phyloP scores from a whole-genome alignment of 371 early-diverging fungal genomes.

The Entomophthora muscae region DNA sequence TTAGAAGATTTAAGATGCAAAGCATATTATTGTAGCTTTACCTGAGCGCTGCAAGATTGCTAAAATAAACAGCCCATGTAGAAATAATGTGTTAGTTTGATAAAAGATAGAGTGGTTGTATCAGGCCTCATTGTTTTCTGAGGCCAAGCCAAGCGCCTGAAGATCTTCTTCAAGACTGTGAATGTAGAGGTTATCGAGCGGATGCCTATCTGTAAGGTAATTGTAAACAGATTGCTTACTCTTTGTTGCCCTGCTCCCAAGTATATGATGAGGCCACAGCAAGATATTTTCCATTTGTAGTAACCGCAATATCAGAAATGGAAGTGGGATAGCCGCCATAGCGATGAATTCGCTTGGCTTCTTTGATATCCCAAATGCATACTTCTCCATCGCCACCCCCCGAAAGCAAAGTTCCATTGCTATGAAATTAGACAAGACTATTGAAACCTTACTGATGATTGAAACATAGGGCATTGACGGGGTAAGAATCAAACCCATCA shows the following conservation, averaged over 20 bases:
- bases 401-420: constrained; percentile 85
- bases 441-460: background rate
- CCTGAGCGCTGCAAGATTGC: too few species aligned
- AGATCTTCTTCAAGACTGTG: constrained; percentile 32
- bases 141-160: background rate
- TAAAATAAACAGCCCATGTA: too few species aligned
- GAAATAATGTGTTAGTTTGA: too few species aligned
- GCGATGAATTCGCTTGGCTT: constrained; percentile 70
- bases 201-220: constrained; percentile 25
- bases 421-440: constrained; percentile 57
- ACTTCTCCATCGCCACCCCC: constrained; percentile 90
- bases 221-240: constrained; percentile 13
- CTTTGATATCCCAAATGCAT: constrained; percentile 78
- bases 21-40: too few species aligned
- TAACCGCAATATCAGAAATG: constrained; percentile 65
- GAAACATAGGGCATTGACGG: constrained; percentile 55
- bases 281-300: constrained; percentile 49
- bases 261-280: constrained; percentile 86
- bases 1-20: too few species aligned
- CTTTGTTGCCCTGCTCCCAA: constrained; percentile 86
- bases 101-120: too few species aligned
- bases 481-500: constrained; percentile 73
- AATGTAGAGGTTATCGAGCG: constrained; percentile 64
- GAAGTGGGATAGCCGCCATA: constrained; percentile 70
- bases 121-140: too few species aligned